Conservation (phyloP, 2,329 filamentous ascomycete genomes). For the Sarocladium brachiariae region DNA sequence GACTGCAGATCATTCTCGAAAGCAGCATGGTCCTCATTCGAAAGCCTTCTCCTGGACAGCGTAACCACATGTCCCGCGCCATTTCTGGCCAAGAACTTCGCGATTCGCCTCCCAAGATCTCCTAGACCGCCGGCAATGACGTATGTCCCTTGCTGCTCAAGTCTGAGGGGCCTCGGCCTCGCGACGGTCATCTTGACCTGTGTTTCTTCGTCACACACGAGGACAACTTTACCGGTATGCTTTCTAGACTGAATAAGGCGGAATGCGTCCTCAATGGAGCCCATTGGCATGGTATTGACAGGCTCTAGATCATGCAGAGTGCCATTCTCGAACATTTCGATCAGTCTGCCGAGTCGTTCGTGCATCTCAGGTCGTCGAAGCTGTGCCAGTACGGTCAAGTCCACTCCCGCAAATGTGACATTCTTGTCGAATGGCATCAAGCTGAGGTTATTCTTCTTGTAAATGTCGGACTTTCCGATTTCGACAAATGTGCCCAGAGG, state of each 20-base stretch:
- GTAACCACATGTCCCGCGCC: conserved; percentile 13
- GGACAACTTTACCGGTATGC: conserved; percentile 36
- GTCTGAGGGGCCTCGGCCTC: too few species aligned
- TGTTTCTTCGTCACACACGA: conserved; percentile 13
- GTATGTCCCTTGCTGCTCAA: too few species aligned
- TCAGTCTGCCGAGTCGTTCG: too few species aligned
- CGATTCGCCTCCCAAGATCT: conserved; percentile 11
- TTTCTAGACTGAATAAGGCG: conserved; percentile 34
- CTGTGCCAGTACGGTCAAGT: too few species aligned
- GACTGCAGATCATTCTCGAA: conserved; percentile 6
- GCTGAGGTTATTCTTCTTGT: too few species aligned
- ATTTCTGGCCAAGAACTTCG: conserved; percentile 10
- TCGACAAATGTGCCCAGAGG: conserved; percentile 38
- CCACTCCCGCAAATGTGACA: too few species aligned
- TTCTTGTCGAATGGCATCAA: too few species aligned
- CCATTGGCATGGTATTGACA: conserved; percentile 36
- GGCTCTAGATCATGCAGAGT: too few species aligned
- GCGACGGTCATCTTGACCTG: too few species aligned
- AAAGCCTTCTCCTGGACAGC: conserved; percentile 5
- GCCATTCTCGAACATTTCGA: too few species aligned
- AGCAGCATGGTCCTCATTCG: background rate
- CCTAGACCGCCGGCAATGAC: conserved; percentile 13
- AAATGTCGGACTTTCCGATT: conserved; percentile 36
- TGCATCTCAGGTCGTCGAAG: too few species aligned
- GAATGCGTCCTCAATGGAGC: conserved; percentile 28